A percentile compares a stretch with the other conserved stretches of the same genome.
Evolutionary conservation across 257 asterid species (phyloP).

Genomic region (Parsonsia alboflavescens): DNA sequence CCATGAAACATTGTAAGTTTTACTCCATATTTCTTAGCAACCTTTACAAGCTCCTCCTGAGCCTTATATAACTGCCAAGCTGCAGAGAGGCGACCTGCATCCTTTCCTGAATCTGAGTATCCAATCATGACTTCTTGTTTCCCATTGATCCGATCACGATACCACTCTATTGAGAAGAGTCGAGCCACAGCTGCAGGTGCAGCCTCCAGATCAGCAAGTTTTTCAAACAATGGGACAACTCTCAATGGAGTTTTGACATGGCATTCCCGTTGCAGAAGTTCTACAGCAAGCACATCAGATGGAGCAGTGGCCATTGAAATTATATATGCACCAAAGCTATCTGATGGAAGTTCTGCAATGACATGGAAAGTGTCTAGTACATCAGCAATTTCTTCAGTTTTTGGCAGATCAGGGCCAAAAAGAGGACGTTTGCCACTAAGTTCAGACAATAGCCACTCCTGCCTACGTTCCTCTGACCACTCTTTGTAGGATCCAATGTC

Average conservation of each 20-base stretch:
- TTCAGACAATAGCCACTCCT: slow-evolving; percentile 89
- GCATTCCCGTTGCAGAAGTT: slow-evolving; percentile 87
- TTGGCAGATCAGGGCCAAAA: slow-evolving; percentile 82
- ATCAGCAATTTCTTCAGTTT: slow-evolving; percentile 84
- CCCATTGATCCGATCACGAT: slow-evolving; percentile 63
- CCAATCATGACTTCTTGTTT: slow-evolving; percentile 98
- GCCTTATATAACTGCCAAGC: slow-evolving; percentile 96
- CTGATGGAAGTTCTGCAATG: slow-evolving; percentile 72
- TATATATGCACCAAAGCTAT: slow-evolving; percentile 81
- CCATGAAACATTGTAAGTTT: slow-evolving; percentile 94
- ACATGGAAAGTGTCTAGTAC: slow-evolving; percentile 76
- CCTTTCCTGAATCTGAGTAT: slow-evolving; percentile 94
- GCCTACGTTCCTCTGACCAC: slow-evolving; percentile 83
- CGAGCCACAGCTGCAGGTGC: slow-evolving; percentile 93
- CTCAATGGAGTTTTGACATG: slow-evolving; percentile 62
- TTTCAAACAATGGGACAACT: slow-evolving; percentile 85
- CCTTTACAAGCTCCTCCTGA: slow-evolving; percentile 85
- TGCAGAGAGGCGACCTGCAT: slow-evolving; percentile 93
- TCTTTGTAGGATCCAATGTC: slow-evolving; percentile 85
- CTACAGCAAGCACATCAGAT: slow-evolving; percentile 93
- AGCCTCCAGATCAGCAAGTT: slow-evolving; percentile 82
- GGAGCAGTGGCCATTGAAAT: slow-evolving; percentile 97
- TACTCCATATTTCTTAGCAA: slow-evolving; percentile 75
- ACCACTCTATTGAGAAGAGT: slow-evolving; percentile 87
- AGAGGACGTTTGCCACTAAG: slow-evolving; percentile 85